Base-by-base conservation (phyloP, 2,329 filamentous ascomycete genomes). In the Ophiostoma piceae region DNA sequence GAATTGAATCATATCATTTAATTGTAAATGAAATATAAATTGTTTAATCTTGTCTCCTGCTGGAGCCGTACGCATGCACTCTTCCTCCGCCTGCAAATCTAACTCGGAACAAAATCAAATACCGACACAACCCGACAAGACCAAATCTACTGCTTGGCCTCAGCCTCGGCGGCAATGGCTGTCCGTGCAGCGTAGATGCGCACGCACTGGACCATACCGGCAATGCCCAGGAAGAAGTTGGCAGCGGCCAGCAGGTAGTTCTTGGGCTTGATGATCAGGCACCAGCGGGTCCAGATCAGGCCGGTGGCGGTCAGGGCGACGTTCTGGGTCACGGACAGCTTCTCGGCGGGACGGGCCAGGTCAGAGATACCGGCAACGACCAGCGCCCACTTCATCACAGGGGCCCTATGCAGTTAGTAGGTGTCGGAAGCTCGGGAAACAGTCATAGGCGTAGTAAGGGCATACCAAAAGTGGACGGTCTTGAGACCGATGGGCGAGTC, bases 201-300 rank as follows among this genome's bases (percentile, higher is more conserved):
- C 74, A 82, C 82, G 74, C 92, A 85, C 84, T 99, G 95, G 74
- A 92, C 85, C 71, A 92, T 82, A 76, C 95, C 95, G 73, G 97
- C 94, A 74, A 90, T 82, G 76, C 91, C 94, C 76, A 99, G 90
- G 86, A 97, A 96, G 87, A 97, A 97, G 87, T 99, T 99, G 79
- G 98, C 95, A 69, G 93, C 89, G 72, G 95, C 95, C 71, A 99
- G 89, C 90, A 97, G 90, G 77, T 93, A 83, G 85, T 99, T 99
- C 81, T 88, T 89, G 71, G 95, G 95, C 81, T 89, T 93, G 82
- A 99, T 99, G 80, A 99, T 91, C 78, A 98, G 85, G 85, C 95
- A 99, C 95, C 95, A 99, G 75, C 95, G 88, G 65, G 95, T 99
- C 95, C 95, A 99, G 85, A 99, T 99, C 74, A 91, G 82, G 74